Base-by-base conservation (phyloP, 441 rosid species). In the Geranium incanum region DNA sequence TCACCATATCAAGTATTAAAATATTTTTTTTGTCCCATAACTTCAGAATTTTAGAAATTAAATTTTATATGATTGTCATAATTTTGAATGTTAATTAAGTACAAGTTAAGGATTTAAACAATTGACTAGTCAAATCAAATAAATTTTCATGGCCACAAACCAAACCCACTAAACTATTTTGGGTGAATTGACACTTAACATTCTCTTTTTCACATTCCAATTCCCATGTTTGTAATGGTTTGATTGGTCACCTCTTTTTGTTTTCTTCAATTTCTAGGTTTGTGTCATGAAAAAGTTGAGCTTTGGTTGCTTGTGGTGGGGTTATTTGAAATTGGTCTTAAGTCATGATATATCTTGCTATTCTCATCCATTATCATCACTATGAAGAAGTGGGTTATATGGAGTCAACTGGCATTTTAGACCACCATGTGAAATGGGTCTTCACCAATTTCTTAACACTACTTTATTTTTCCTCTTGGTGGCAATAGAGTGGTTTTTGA, bases 221-320 rank as follows among this genome's bases (percentile, higher is more conserved):
- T 59, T 64, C 21, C 65, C 65, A 60, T 60, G 65, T 60, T 60
- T 18, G 59, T 50, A 8, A 50, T 50, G 59, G 59, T 43, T 43
- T 6, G 50, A 11, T 13, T 50, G 59, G 59, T 50, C 59, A 50
- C 16, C 16, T 2, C 71, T 39, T 18, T 72, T 41, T 43, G 9
- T 68, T 83, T 67, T 78, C 75, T 77, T 73, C 69, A 50, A 72
- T 63, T 81, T 76, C 74, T 71, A 74, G 62, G 82, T 63, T 67
- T 57, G 12, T 63, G 69, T 28, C 71, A 66, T 68, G 16, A 68
- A 80, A 28, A 81, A 78, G 81, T 74, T 76, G 18, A 16, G 5
- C 71, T 79, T 81, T 78, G 78, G 72, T 79, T 68, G 74, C 65
- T 73, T 70, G 78, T 75, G 84, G 78, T 75, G 84, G 82, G 81